Evolutionary conservation across 768 basidiomycete species (phyloP), one percentile per base, ranked within the genome.

Genomic region (Lactarius hengduanensis): DNA sequence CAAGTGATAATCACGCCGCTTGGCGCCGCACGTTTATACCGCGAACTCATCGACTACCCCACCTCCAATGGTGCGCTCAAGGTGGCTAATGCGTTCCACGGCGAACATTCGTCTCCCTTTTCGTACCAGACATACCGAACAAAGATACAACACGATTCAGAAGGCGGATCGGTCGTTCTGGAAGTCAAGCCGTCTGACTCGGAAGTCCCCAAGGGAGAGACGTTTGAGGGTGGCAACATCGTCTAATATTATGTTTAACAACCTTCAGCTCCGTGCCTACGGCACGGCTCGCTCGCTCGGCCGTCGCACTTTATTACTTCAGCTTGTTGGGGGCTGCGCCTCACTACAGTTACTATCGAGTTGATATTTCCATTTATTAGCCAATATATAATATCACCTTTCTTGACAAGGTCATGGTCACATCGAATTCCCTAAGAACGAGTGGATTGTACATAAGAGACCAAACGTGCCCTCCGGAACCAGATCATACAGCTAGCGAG

Each of bases 1-100:
- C 9, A 56, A 69, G 67, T 69, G 47, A 32, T 61, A 18, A 61
- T 65, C 26, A 32, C 61, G 65, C 3, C 65, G 2, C 20, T 66
- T 11, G 65, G 67, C 3, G 64, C 64, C 16, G 41, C 67, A 9
- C 60, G 65, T 55, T 40, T 66, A 20, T 59, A 69, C 50, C 65
- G 67, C 18, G 64, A 60, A 50, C 65, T 66, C n/a, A 30, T 26
- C 7, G 65, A 60, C 16, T 43, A 30, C 32, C 43, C 53, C 30
- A 26, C 50, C 10, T 3, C n/a, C 18, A 7, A 36, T 13, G 26
- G 3, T 41, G 32, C 11, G n/a, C 9, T 15, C 22, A 45, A 30
- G 53, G 58, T 5, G 20, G 40, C 4, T 15, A 30, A 7, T 13
- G 43, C 22, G 55, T 13, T 1, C 47, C 34, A 11, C 38, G 22